Percentiles rank a stretch among this genome's conserved stretches.
Evolutionary conservation across 352 stramenopile species (phyloP).

Genomic region (Globisporangium heterothallicum): DNA sequence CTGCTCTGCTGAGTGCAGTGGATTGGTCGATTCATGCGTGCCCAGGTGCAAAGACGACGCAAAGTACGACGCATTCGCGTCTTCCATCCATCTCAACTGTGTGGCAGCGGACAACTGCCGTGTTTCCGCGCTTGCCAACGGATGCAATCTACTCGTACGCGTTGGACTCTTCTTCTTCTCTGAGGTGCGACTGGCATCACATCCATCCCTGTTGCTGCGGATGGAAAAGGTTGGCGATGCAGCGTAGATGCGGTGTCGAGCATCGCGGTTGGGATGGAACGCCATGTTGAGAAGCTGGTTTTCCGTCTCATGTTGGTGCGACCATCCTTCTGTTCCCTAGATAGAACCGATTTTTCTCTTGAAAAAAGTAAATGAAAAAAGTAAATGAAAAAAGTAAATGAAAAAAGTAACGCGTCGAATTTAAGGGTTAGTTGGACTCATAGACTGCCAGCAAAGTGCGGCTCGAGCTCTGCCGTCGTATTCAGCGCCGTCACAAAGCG

Average conservation of each 20-base stretch:
- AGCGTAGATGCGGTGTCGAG: background rate
- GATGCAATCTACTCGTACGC: background rate
- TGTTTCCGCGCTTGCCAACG: background rate
- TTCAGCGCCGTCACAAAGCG: slow-evolving; percentile 9
- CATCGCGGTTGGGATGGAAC: background rate
- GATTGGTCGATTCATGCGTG: background rate
- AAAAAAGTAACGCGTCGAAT: too few species aligned
- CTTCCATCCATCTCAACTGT: slow-evolving; percentile 3
- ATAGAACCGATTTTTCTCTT: too few species aligned
- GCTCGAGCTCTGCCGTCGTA: slow-evolving; percentile 10
- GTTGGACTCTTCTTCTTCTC: too few species aligned
- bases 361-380: too few species aligned
- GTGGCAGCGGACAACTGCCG: background rate
- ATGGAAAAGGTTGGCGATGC: background rate
- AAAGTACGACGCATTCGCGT: background rate
- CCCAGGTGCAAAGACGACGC: background rate
- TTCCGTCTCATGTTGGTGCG: too few species aligned
- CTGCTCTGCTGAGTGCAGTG: background rate
- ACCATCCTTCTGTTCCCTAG: too few species aligned
- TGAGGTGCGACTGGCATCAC: too few species aligned
- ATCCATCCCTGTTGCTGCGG: background rate
- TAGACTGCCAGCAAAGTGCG: slow-evolving; percentile 2
- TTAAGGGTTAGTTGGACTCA: too few species aligned
- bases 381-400: too few species aligned
- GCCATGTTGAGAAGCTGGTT: too few species aligned